phyloP scores from a whole-genome alignment of 2,329 filamentous ascomycete genomes.

The Thielaviopsis ethacetica region DNA sequence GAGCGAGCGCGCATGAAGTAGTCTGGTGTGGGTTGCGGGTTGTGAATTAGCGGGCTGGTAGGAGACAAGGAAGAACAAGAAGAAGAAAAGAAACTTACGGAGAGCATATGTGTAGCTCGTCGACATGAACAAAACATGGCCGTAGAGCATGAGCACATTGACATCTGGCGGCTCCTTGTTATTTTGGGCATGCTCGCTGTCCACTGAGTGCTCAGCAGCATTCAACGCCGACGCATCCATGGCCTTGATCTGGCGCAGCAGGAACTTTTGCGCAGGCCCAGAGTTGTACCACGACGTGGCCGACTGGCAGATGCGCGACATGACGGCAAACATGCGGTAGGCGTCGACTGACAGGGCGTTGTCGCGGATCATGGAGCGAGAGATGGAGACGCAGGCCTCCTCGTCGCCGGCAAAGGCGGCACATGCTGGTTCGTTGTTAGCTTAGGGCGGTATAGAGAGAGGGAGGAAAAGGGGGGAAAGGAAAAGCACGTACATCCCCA shows the following conservation, averaged over 20 bases:
- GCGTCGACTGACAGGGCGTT: constrained; percentile 66
- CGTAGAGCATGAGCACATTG: constrained; percentile 73
- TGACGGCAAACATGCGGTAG: constrained; percentile 64
- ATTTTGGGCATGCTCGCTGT: constrained; percentile 22
- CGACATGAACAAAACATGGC: constrained; percentile 72
- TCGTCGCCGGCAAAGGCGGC: constrained; percentile 69
- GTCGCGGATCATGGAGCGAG: constrained; percentile 72
- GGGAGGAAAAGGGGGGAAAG: neutral
- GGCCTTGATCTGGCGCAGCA: constrained; percentile 78
- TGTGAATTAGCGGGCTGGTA: too few species aligned
- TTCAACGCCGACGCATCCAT: constrained; percentile 49
- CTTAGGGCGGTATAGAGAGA: too few species aligned
- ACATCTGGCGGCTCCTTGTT: constrained; percentile 44
- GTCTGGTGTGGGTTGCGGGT: constrained; percentile 24
- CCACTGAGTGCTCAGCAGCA: constrained; percentile 14
- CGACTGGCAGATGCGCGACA: constrained; percentile 62
- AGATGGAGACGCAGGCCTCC: constrained; percentile 53
- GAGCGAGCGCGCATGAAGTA: constrained; percentile 72
- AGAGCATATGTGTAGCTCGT: constrained; percentile 71
- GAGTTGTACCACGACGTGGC: constrained; percentile 61
- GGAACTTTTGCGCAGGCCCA: constrained; percentile 74
- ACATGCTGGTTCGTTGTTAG: constrained; percentile 39
- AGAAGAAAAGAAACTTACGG: constrained; percentile 29
- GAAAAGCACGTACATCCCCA: constrained; percentile 45
- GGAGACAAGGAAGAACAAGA: too few species aligned